Percentiles rank a stretch among this genome's conserved stretches.
Conservation (phyloP, 768 basidiomycete genomes). For the Naganishia friedmannii region DNA sequence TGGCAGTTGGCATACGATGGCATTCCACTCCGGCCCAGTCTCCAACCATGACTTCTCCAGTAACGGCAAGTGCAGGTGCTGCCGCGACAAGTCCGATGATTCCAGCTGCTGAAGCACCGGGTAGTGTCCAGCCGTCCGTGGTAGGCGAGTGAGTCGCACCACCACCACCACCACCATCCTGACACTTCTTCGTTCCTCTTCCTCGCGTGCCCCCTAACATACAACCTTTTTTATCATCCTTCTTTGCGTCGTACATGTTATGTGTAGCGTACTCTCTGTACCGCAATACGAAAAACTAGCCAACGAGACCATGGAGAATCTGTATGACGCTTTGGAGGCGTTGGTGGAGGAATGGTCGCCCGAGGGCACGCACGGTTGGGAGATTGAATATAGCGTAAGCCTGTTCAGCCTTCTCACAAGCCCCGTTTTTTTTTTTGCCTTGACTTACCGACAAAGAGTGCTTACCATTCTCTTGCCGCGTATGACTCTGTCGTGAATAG, state of each 20-base stretch:
- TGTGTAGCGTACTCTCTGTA: conserved; percentile 34
- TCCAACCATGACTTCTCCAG: background rate
- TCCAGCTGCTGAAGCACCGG: conserved; percentile 24
- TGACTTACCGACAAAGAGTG: too few species aligned
- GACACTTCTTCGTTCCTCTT: too few species aligned
- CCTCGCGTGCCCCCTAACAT: background rate
- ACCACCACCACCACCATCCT: too few species aligned
- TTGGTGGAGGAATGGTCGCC: conserved; percentile 42
- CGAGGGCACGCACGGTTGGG: conserved; percentile 42
- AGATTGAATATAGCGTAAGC: conserved; percentile 50
- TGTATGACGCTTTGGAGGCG: conserved; percentile 46
- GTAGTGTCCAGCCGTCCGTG: background rate
- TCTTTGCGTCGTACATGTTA: too few species aligned
- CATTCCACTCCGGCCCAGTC: background rate
- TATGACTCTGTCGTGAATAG: conserved; percentile 31
- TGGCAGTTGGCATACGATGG: background rate
- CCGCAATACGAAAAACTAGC: conserved; percentile 44
- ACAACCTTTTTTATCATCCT: too few species aligned
- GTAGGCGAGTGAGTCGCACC: background rate
- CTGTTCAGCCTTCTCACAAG: too few species aligned
- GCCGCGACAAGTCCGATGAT: conserved; percentile 5
- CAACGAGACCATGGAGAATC: conserved; percentile 44
- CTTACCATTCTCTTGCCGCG: too few species aligned
- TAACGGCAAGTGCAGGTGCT: background rate
- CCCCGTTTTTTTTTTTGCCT: too few species aligned